Evolutionary conservation across 148 eudicot genomes (phyloP), one percentile per base, ranked within the genome.

Genomic region (Rhododendron ferrugineum): DNA sequence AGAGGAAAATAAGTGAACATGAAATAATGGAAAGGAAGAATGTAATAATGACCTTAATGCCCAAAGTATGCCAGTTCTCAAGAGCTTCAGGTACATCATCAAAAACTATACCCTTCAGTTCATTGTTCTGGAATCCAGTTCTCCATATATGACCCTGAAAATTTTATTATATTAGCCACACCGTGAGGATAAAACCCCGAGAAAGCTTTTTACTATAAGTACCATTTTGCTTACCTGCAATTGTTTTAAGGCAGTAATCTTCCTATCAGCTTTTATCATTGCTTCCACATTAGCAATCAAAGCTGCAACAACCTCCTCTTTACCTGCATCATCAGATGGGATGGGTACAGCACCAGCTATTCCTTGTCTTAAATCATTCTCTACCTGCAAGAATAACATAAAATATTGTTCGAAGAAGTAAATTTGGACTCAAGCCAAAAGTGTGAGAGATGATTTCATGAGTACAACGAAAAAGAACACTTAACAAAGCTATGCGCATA

Each of bases 231-330:
- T 91, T 83, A 94, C 99, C 88, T 97, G 99, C 85, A 97, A 89
- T 86, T 97, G 97, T 88, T 97, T 97, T 74, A 97, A 89, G 78
- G 98, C 91, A 82, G 98, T 94, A 85, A 97, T 95, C 92, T 97
- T 97, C 86, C 98, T 89, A 93, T 97, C 99, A 87, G 99, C 95
- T 91, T 89, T 92, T 81, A 97, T 95, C 99, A 97, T 97, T 85
- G 92, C 98, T 62, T 88, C 94, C 82, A 96, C 98, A 81, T 96
- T 96, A 76, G 98, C 91, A 85, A 96, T 95, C 90, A 97, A 79
- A 86, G 99, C 97, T 70, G 93, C 95, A 91, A 95, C 89, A 72
- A 97, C 91, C 79, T 91, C 92, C 80, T 88, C 94, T 91, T 95
- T 95, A 26, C 92, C 94, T 82, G 90, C 91, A 78, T 88, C 89